Conservation (phyloP, 2,329 filamentous ascomycete species). For the Colletotrichum caudatum region DNA sequence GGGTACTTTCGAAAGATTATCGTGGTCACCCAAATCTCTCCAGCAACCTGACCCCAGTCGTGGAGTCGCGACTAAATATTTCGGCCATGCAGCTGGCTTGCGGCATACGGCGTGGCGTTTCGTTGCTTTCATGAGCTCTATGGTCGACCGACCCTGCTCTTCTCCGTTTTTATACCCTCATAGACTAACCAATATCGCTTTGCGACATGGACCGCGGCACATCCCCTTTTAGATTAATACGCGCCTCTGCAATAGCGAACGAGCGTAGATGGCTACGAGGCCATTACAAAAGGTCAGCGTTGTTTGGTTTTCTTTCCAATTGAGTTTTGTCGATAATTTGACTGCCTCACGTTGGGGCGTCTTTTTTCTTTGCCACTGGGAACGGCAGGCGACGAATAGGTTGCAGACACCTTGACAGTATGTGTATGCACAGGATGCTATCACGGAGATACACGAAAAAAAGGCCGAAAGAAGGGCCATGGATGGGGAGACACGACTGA, state of each 20-base stretch:
- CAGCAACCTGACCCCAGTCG: slow-evolving; percentile 1
- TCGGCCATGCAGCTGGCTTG: slow-evolving; percentile 21
- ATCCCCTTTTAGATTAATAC: slow-evolving; percentile 35
- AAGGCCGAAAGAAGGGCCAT: neutral
- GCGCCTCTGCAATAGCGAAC: slow-evolving; percentile 9
- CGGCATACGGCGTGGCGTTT: slow-evolving; percentile 38
- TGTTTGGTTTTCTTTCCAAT: slow-evolving; percentile 22
- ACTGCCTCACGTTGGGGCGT: slow-evolving; percentile 1
- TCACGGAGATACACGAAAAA: slow-evolving; percentile 11
- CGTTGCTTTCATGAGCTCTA: slow-evolving; percentile 29
- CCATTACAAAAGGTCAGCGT: slow-evolving; percentile 8
- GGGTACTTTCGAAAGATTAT: slow-evolving; percentile 2
- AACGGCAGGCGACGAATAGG: neutral
- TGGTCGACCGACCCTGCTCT: slow-evolving; percentile 34
- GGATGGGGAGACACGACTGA: slow-evolving; percentile 3
- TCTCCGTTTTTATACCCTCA: slow-evolving; percentile 42
- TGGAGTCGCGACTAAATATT: slow-evolving; percentile 1
- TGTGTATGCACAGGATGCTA: slow-evolving; percentile 7
- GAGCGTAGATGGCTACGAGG: slow-evolving; percentile 18
- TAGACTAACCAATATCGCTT: slow-evolving; percentile 41
- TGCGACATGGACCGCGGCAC: slow-evolving; percentile 31
- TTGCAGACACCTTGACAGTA: neutral
- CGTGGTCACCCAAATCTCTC: neutral
- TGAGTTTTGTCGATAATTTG: slow-evolving; percentile 19
- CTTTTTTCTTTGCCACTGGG: slow-evolving; percentile 5